A percentile compares a stretch with the other conserved stretches of the same genome.
Conservation (phyloP, 1,284 basidiomycete species). For the Ceratobasidium theobromae region DNA sequence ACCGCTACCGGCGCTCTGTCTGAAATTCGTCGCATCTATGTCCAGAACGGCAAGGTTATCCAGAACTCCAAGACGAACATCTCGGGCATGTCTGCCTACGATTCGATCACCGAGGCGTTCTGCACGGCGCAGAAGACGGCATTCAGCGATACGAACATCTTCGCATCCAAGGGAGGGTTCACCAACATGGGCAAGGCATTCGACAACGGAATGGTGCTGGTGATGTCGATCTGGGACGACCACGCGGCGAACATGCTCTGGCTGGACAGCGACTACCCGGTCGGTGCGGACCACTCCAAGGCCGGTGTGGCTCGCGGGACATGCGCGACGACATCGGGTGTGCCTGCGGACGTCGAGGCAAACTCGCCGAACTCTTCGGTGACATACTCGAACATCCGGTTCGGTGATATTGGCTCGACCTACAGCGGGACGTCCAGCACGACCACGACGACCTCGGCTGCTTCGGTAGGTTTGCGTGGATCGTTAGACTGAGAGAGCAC, state of each 20-base stretch:
- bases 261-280: slow-evolving; percentile 58
- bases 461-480: background rate
- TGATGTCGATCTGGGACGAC: no score
- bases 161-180: slow-evolving; percentile 51
- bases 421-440: slow-evolving; percentile 37
- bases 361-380: slow-evolving; percentile 42
- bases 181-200: slow-evolving; percentile 51
- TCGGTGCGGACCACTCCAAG: slow-evolving; percentile 44
- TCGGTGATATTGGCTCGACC: slow-evolving; percentile 56
- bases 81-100: slow-evolving; percentile 39
- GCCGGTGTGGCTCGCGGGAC: slow-evolving; percentile 57
- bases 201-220: slow-evolving; percentile 56
- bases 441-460: slow-evolving; percentile 3
- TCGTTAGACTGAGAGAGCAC: background rate
- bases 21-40: slow-evolving; percentile 57
- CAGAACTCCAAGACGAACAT: slow-evolving; percentile 51
- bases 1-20: slow-evolving; percentile 49
- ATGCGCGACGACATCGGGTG: slow-evolving; percentile 54
- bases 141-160: slow-evolving; percentile 51
- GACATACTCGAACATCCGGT: slow-evolving; percentile 45
- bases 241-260: slow-evolving; percentile 59
- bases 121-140: slow-evolving; percentile 50
- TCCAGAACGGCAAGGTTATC: slow-evolving; percentile 55
- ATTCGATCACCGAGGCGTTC: slow-evolving; percentile 46
- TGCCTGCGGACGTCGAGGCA: slow-evolving; percentile 51